Evolutionary conservation across 257 asterid species (phyloP), one percentile per base, ranked within the genome.

Genomic region (Dorcoceras hygrometricum): DNA sequence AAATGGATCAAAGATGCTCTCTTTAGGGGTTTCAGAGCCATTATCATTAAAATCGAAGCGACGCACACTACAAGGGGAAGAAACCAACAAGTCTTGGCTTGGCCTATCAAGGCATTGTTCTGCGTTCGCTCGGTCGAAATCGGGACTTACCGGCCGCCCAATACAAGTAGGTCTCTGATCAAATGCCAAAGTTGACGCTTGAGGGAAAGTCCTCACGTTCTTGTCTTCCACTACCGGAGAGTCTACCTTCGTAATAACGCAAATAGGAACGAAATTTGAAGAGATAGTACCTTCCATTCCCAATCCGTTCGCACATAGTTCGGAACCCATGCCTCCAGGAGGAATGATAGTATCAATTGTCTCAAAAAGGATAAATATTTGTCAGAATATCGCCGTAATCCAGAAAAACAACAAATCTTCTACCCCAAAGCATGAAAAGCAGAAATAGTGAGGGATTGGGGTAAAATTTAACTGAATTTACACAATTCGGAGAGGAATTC

Each of bases 1-100:
- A 77, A 87, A 85, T 6, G 87, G 80, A 69, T 85, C 87, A 67
- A 80, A 83, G 11, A 76, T 66, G 9, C 51, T 23, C 28, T 62
- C 79, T 69, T 73, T 71, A 0, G 88, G 89, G 58, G 91, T 84
- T 24, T 55, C 64, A 6, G 55, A 70, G 58, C 23, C 43, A 12
- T 68, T 48, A 24, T 60, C 75, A 53, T 54, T 58, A 20, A 77
- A 70, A 18, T 46, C n/a, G 26, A 22, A 48, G 63, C 55, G 65
- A 48, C 23, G 39, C 18, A 57, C 43, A 31, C 32, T 73, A n/a
- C 71, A 36, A 67, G 68, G 71, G 25, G 70, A 67, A 19, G 72
- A 72, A 71, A 29, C 65, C 29, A 68, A 32, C 31, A 73, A 61
- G 5, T 25, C 66, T 26, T 84, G 77, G 57, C 83, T 74, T 56